phyloP scores from a whole-genome alignment of 2,329 filamentous ascomycete species.

The Capronia coronata region DNA sequence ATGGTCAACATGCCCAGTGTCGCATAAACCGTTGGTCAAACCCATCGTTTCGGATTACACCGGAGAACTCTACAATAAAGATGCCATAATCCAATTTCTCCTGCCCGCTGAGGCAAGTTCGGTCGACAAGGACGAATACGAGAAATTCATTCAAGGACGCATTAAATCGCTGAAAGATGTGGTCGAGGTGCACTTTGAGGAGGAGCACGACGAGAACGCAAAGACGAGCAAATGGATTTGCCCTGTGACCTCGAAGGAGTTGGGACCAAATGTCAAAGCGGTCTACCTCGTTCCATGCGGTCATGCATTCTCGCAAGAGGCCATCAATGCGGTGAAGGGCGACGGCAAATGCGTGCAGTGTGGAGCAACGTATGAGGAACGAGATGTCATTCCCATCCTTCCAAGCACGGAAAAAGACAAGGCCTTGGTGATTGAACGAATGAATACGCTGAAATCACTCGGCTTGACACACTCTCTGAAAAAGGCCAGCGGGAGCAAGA shows the following conservation, averaged over 20 bases:
- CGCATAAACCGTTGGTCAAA: slow-evolving; percentile 63
- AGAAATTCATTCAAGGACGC: slow-evolving; percentile 53
- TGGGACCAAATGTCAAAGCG: slow-evolving; percentile 71
- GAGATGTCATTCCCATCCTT: slow-evolving; percentile 74
- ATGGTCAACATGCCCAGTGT: slow-evolving; percentile 86
- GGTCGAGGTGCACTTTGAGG: slow-evolving; percentile 72
- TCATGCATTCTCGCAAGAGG: slow-evolving; percentile 83
- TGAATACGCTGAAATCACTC: slow-evolving; percentile 61
- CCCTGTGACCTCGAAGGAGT: slow-evolving; percentile 76
- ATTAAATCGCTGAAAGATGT: slow-evolving; percentile 81
- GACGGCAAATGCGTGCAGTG: slow-evolving; percentile 60
- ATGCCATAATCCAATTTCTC: slow-evolving; percentile 69
- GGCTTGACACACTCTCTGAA: slow-evolving; percentile 83
- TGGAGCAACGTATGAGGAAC: slow-evolving; percentile 63
- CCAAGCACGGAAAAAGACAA: slow-evolving; percentile 66
- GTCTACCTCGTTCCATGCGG: slow-evolving; percentile 93
- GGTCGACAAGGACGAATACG: slow-evolving; percentile 53
- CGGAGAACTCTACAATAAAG: slow-evolving; percentile 90
- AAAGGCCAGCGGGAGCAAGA: slow-evolving; percentile 61
- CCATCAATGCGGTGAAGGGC: slow-evolving; percentile 69
- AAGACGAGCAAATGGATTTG: slow-evolving; percentile 60
- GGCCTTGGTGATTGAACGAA: slow-evolving; percentile 57
- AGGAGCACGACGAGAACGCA: slow-evolving; percentile 38
- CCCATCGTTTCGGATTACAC: slow-evolving; percentile 77
- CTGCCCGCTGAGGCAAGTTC: slow-evolving; percentile 51